These are phyloP conservation scores for Stevia rebaudiana DNA, from an alignment of 140 eudicot genomes.

Conservation along the genomic window DNA sequence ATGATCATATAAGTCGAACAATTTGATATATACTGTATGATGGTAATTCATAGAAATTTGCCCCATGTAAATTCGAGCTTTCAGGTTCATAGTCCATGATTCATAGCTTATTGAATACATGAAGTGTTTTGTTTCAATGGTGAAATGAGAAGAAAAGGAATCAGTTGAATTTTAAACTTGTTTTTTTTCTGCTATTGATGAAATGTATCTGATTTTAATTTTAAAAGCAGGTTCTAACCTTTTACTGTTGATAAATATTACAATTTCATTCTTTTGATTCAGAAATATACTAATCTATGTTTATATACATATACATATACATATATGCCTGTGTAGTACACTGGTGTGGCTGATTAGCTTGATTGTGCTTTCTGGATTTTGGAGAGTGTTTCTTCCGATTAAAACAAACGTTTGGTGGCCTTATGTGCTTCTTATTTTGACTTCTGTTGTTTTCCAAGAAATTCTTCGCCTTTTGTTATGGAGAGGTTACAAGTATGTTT, in stretches of 20 bases:
- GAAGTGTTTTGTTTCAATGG: background rate
- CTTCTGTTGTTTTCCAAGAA: conserved; percentile 86
- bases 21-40: background rate
- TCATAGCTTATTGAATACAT: background rate
- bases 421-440: conserved; percentile 50
- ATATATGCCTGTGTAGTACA: conserved; percentile 46
- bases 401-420: conserved; percentile 73
- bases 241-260: background rate
- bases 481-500: conserved; percentile 70
- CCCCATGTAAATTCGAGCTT: background rate
- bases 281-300: background rate
- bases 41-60: background rate
- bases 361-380: conserved; percentile 71
- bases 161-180: background rate
- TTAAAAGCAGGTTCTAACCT: background rate
- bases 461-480: conserved; percentile 68
- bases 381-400: conserved; percentile 85
- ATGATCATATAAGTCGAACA: background rate
- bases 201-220: background rate
- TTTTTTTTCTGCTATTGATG: too few relatives aligned
- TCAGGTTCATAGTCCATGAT: background rate
- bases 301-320: background rate
- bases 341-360: conserved; percentile 85
- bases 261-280: background rate
- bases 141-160: background rate